These are phyloP conservation scores for Arthrobotrys musiformis DNA, from an alignment of 2,329 filamentous ascomycete genomes.

Conservation along the genomic window DNA sequence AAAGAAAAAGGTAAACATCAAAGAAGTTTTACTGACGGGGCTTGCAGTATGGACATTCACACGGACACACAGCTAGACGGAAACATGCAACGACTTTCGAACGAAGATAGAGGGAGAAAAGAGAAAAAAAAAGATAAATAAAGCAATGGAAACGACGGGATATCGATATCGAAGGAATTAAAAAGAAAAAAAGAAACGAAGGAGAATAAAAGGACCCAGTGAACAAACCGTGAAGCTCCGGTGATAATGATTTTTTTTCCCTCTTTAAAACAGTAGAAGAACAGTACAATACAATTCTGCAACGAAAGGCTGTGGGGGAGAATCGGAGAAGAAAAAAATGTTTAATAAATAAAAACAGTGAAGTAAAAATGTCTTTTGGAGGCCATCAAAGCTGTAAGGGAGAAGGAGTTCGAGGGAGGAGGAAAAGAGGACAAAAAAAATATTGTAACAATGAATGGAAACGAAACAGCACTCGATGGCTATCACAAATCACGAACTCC, in stretches of 20 bases:
- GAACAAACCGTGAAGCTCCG: constrained; percentile 30
- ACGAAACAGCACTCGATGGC: constrained; percentile 56
- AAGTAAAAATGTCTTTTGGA: constrained; percentile 9
- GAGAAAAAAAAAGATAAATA: constrained; percentile 49
- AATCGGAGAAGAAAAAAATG: not conserved
- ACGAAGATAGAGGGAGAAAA: not conserved
- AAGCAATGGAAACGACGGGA: constrained; percentile 59
- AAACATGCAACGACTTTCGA: constrained; percentile 4
- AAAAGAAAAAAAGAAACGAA: not conserved
- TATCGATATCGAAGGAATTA: not conserved
- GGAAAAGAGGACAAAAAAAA: constrained; percentile 11
- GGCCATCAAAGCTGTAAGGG: constrained; percentile 3
- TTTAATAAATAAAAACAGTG: not conserved
- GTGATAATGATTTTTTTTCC: constrained; percentile 50
- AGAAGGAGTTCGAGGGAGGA: not conserved
- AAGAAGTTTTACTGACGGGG: not conserved
- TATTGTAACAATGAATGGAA: constrained; percentile 56
- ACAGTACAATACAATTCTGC: constrained; percentile 4
- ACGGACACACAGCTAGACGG: not conserved
- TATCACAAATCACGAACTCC: constrained; percentile 59
- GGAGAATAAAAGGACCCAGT: constrained; percentile 7
- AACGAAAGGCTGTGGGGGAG: not conserved
- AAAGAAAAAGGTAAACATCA: too few species aligned
- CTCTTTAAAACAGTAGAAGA: constrained; percentile 23
- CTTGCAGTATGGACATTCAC: constrained; percentile 4